Conservation (phyloP, 2,329 filamentous ascomycete genomes). For the Verticillium nonalfalfae region DNA sequence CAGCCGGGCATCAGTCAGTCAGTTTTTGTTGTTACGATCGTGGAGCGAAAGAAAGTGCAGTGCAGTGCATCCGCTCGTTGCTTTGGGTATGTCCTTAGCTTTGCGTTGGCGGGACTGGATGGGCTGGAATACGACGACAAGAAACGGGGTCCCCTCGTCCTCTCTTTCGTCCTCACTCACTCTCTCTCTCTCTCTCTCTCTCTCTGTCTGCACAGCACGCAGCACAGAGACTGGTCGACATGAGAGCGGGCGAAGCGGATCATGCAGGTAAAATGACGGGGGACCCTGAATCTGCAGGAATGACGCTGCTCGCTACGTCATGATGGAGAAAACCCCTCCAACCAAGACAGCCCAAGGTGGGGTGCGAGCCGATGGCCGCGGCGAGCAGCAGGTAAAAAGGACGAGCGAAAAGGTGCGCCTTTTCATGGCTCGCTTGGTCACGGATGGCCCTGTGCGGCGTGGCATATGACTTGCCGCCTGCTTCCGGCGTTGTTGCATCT, state of each 20-base stretch:
- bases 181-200: too few species aligned
- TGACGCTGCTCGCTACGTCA: constrained; percentile 1
- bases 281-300: neutral
- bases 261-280: neutral
- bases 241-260: neutral
- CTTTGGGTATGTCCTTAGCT: too few species aligned
- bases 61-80: neutral
- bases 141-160: too few species aligned
- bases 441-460: neutral
- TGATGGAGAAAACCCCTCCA: constrained; percentile 1
- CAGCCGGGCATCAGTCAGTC: neutral
- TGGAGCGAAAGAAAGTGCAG: neutral
- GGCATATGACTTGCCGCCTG: neutral
- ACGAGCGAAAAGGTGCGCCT: neutral
- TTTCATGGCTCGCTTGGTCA: neutral
- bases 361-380: neutral
- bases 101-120: too few species aligned
- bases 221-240: neutral
- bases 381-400: neutral
- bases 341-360: neutral
- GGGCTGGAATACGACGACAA: too few species aligned
- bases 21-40: neutral
- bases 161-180: too few species aligned
- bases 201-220: too few species aligned
- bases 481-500: too few species aligned